Conservation (phyloP, 2,329 filamentous ascomycete genomes). For the Grosmannia clavigera region DNA sequence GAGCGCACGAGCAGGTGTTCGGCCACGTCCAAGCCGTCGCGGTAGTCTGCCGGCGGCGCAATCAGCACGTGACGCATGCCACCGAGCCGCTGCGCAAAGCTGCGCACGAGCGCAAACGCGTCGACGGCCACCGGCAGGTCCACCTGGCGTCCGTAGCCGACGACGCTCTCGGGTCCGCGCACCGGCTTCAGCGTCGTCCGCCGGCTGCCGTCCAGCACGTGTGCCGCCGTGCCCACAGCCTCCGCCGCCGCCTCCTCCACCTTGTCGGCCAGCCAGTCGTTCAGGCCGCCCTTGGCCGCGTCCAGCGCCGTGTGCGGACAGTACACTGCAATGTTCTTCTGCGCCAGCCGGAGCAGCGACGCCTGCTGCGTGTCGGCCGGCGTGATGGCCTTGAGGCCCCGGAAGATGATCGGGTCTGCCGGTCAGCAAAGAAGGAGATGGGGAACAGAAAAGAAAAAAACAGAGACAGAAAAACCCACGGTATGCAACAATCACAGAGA, state of each 20-base stretch:
- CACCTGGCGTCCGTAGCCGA: slow-evolving; percentile 42
- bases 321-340: slow-evolving; percentile 87
- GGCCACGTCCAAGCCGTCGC: slow-evolving; percentile 30
- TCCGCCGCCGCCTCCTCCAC: slow-evolving; percentile 29
- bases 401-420: slow-evolving; percentile 90
- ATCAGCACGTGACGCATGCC: slow-evolving; percentile 38
- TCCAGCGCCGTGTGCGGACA: slow-evolving; percentile 93
- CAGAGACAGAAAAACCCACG: slow-evolving; percentile 38
- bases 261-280: slow-evolving; percentile 87
- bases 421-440: slow-evolving; percentile 1
- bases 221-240: neutral
- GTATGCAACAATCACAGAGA: slow-evolving; percentile 77
- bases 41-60: slow-evolving; percentile 19
- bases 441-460: neutral
- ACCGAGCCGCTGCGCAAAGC: slow-evolving; percentile 55
- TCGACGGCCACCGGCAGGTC: slow-evolving; percentile 25
- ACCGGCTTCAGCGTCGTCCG: slow-evolving; percentile 16
- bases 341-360: slow-evolving; percentile 68
- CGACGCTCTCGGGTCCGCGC: slow-evolving; percentile 18
- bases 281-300: slow-evolving; percentile 71
- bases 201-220: neutral
- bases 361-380: slow-evolving; percentile 76
- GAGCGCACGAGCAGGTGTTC: slow-evolving; percentile 35
- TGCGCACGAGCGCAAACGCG: slow-evolving; percentile 31
- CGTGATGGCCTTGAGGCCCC: slow-evolving; percentile 78